Evolutionary conservation across 345 rosid genomes (phyloP).

Genomic region (Leavenworthia alabamica): DNA sequence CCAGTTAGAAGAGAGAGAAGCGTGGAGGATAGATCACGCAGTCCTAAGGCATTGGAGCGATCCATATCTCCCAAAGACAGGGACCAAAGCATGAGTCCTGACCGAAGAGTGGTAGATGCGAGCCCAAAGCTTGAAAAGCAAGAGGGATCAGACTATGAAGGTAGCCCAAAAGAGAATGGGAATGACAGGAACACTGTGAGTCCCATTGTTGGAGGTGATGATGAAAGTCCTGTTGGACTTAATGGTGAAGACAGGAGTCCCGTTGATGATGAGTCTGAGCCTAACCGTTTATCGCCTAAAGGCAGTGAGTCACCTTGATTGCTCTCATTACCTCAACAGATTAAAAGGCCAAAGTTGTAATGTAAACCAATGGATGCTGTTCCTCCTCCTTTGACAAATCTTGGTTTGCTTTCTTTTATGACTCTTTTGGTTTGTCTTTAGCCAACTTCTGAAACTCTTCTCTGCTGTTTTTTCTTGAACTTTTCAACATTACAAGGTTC

Average conservation of each 20-base stretch:
- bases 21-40: too few species aligned
- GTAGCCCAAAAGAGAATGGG: conserved; percentile 42
- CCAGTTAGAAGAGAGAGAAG: too few species aligned
- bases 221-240: conserved; percentile 34
- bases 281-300: conserved; percentile 22
- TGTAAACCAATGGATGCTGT: conserved; percentile 17
- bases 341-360: not conserved
- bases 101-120: too few species aligned
- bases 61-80: too few species aligned
- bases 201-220: conserved; percentile 24
- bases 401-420: not conserved
- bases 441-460: not conserved
- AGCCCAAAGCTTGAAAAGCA: conserved; percentile 24
- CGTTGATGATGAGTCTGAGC: conserved; percentile 30
- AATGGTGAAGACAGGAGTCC: conserved; percentile 41
- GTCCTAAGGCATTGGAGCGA: too few species aligned
- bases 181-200: conserved; percentile 42
- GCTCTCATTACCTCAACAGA: not conserved
- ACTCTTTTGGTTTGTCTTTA: not conserved
- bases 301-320: conserved; percentile 38
- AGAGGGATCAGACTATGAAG: conserved; percentile 45
- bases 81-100: too few species aligned
- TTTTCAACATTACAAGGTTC: not conserved
- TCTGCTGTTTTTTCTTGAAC: not conserved
- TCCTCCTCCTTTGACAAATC: not conserved